These are phyloP conservation scores for Bryopsis sp. DNA, from an alignment of 139 green algal species.

Conservation along the genomic window DNA sequence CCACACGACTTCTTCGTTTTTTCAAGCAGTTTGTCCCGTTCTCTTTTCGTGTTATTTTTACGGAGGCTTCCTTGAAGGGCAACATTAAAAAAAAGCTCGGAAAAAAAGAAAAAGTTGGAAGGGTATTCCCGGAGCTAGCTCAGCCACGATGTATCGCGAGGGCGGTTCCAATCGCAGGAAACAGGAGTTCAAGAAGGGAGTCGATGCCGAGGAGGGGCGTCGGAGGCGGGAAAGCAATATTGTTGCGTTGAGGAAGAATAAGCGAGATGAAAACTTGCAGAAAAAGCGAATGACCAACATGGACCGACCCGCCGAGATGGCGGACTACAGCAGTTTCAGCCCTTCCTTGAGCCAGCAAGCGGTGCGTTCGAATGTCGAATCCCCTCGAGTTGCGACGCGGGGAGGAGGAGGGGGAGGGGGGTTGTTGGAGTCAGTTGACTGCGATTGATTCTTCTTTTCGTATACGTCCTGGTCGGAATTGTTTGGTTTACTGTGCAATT, in stretches of 20 bases:
- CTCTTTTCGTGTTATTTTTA: no score
- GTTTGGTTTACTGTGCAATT: background rate
- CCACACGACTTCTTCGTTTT: no score
- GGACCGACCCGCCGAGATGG: constrained; percentile 19
- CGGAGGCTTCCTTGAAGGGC: no score
- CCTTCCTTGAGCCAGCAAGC: no score
- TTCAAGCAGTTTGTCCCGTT: no score
- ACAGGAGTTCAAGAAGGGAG: constrained; percentile 77
- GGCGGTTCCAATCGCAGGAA: no score
- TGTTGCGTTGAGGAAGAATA: constrained; percentile 92
- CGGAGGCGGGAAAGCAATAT: constrained; percentile 96
- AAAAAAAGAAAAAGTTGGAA: no score
- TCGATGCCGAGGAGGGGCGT: constrained; percentile 86
- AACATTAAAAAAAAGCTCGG: no score
- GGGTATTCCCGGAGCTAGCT: no score
- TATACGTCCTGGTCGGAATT: background rate
- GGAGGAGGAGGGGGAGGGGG: background rate
- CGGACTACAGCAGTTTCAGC: no score
- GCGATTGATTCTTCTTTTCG: background rate
- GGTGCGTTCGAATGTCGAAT: no score
- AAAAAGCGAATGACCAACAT: constrained; percentile 83
- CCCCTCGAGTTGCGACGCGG: constrained; percentile 35
- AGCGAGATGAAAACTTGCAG: constrained; percentile 94
- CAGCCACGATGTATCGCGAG: no score
- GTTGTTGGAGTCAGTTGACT: background rate